A percentile compares a stretch with the other conserved stretches of the same genome.
phyloP scores from a whole-genome alignment of 441 rosid species.

The Populus trichocarpa region DNA sequence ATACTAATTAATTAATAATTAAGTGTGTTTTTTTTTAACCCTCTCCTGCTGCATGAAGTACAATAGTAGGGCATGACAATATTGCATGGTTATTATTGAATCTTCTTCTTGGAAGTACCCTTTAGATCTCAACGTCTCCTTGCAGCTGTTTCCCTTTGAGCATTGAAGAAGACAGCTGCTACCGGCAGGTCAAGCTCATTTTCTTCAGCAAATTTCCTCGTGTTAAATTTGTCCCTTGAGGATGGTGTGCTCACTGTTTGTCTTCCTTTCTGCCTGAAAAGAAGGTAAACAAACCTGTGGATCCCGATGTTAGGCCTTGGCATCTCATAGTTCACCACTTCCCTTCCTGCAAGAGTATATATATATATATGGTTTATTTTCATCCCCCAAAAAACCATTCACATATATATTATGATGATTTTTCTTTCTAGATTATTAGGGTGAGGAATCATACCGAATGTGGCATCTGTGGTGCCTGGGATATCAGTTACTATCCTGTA shows the following conservation, averaged over 20 bases:
- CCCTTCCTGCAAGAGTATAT: constrained; percentile 45
- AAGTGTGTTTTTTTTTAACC: not conserved
- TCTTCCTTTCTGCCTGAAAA: constrained; percentile 73
- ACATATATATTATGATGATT: not conserved
- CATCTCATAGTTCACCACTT: constrained; percentile 69
- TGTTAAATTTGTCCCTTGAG: constrained; percentile 59
- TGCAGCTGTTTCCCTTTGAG: constrained; percentile 93
- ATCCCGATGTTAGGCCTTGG: constrained; percentile 94
- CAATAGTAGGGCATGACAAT: not conserved
- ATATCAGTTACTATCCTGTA: constrained; percentile 88
- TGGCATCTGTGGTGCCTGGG: constrained; percentile 86
- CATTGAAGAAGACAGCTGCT: constrained; percentile 85
- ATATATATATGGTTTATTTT: not conserved
- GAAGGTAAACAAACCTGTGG: constrained; percentile 78
- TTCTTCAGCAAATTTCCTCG: constrained; percentile 65
- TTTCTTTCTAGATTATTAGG: not conserved
- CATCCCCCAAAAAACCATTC: not conserved
- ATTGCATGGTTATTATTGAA: not conserved
- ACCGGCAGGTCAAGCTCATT: constrained; percentile 83
- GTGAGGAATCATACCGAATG: constrained; percentile 59
- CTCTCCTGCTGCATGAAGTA: not conserved
- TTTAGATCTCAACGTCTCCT: constrained; percentile 55
- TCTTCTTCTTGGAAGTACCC: not conserved
- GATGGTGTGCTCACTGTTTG: constrained; percentile 46
- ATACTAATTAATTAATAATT: not conserved